phyloP scores from a whole-genome alignment of 257 asterid genomes.

The Penstemon eatonii region DNA sequence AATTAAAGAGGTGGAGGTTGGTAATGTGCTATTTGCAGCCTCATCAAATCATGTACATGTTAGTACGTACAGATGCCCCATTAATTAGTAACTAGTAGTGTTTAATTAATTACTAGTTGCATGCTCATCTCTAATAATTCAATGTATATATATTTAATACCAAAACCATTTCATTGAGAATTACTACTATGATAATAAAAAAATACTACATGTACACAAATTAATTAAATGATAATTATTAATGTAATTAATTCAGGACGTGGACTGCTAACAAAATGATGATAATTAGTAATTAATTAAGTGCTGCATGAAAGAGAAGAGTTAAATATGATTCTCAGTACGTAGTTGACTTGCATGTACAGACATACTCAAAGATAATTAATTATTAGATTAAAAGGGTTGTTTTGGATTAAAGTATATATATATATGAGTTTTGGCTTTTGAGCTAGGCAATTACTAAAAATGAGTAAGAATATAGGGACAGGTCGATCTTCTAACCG shows the following conservation, averaged over 20 bases:
- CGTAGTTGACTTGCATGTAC: neutral
- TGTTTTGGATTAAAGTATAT: neutral
- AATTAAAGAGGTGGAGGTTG: neutral
- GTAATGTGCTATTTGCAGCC: slow-evolving; percentile 17
- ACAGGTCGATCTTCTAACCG: too few relatives aligned
- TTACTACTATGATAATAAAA: too few relatives aligned
- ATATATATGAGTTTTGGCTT: too few relatives aligned
- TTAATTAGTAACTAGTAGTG: too few relatives aligned
- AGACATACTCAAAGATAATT: neutral
- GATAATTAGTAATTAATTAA: slow-evolving; percentile 10
- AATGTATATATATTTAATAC: too few relatives aligned
- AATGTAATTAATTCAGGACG: slow-evolving; percentile 24
- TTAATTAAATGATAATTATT: neutral
- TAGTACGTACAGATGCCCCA: neutral
- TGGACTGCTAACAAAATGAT: slow-evolving; percentile 23
- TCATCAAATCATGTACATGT: neutral
- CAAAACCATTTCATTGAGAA: too few relatives aligned
- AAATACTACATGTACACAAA: too few relatives aligned
- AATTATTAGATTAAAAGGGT: neutral
- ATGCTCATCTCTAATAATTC: too few relatives aligned
- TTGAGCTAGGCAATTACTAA: too few relatives aligned
- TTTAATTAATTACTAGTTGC: too few relatives aligned
- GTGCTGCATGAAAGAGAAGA: slow-evolving; percentile 3
- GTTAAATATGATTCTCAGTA: slow-evolving; percentile 1
- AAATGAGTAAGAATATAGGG: too few relatives aligned